Evolutionary conservation across 202 grass and related monocot genomes (phyloP).

Genomic region (Dendrocalamus latiflorus): DNA sequence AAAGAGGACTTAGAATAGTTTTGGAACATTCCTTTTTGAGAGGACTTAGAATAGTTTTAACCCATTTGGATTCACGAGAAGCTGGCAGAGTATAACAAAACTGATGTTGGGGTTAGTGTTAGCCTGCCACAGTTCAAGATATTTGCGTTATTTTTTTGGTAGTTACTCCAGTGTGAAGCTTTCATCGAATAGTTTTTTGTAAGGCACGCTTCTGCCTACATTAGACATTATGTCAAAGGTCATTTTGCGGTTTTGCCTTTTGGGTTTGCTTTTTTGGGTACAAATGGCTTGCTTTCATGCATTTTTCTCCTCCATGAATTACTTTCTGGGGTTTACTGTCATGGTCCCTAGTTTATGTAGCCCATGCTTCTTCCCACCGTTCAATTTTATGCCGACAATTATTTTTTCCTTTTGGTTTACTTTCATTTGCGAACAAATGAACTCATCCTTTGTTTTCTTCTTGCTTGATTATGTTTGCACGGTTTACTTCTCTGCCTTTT

Average conservation of each 20-base stretch:
- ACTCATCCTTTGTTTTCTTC: not conserved
- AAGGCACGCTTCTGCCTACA: not conserved
- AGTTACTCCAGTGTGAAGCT: not conserved
- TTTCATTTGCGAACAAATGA: not conserved
- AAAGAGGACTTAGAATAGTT: not conserved
- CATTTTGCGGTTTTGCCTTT: not conserved
- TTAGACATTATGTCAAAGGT: not conserved
- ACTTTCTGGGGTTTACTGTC: not conserved
- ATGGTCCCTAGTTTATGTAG: not conserved
- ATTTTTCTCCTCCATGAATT: not conserved
- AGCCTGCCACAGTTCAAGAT: not conserved
- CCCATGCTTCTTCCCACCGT: not conserved
- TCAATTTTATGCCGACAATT: not conserved
- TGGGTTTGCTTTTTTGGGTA: not conserved
- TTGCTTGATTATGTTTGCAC: not conserved
- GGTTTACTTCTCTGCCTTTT: not conserved
- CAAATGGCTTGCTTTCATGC: not conserved
- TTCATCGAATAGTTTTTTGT: not conserved
- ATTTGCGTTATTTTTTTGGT: not conserved
- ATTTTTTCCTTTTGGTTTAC: not conserved
- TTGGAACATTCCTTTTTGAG: not conserved
- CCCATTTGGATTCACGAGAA: not conserved
- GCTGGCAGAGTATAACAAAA: not conserved
- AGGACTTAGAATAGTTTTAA: not conserved
- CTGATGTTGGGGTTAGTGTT: constrained; percentile 8